phyloP scores from a whole-genome alignment of 108 stramenopile genomes.

The Conticribra weissflogii region DNA sequence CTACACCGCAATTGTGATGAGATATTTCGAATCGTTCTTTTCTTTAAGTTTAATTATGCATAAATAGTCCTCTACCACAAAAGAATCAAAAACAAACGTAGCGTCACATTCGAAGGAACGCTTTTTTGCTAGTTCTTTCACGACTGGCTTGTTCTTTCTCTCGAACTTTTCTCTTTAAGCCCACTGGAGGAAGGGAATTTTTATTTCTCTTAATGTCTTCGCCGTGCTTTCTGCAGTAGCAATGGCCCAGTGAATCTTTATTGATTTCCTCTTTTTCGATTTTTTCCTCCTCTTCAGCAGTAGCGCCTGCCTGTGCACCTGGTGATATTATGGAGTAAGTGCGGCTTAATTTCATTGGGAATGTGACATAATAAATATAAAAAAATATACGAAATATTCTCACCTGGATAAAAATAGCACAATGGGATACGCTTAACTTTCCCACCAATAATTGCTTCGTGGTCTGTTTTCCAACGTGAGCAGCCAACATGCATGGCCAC shows the following conservation, averaged over 20 bases:
- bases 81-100: too few species aligned
- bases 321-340: neutral
- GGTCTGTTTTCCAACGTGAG: slow-evolving; percentile 23
- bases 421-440: slow-evolving; percentile 3
- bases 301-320: neutral
- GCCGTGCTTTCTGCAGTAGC: slow-evolving; percentile 30
- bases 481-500: slow-evolving; percentile 42
- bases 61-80: too few species aligned
- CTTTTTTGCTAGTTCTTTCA: too few species aligned
- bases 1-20: too few species aligned
- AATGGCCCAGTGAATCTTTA: slow-evolving; percentile 13
- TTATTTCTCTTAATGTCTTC: slow-evolving; percentile 18
- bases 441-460: slow-evolving; percentile 9
- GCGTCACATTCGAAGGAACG: too few species aligned
- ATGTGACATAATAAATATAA: neutral
- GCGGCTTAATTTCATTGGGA: too few species aligned
- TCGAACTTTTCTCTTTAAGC: too few species aligned
- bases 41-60: too few species aligned
- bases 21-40: too few species aligned
- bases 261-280: neutral
- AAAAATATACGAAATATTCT: neutral
- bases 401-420: slow-evolving; percentile 29
- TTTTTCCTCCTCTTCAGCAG: slow-evolving; percentile 4
- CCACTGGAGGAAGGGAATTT: neutral
- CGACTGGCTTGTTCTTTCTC: too few species aligned